These are phyloP conservation scores for Xerocomus amazonicus DNA, from an alignment of 1,284 basidiomycete genomes.

Conservation along the genomic window DNA sequence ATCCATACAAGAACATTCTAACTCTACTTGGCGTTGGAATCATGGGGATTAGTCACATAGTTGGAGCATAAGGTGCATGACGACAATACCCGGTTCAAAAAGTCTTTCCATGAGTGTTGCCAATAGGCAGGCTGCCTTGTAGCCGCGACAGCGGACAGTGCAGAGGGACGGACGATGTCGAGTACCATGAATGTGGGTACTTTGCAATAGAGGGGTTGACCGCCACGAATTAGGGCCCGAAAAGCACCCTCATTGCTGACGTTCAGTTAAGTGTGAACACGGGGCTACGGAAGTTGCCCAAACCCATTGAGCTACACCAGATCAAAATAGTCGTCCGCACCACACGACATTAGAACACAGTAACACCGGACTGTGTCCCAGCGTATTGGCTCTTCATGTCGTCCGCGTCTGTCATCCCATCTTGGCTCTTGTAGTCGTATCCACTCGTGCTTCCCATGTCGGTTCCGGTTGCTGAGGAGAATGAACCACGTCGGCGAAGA, in stretches of 20 bases:
- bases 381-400: slow-evolving; percentile 84
- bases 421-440: slow-evolving; percentile 86
- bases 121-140: slow-evolving; percentile 5
- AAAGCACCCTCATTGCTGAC: slow-evolving; percentile 9
- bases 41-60: slow-evolving; percentile 13
- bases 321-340: slow-evolving; percentile 8
- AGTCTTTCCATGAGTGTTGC: slow-evolving; percentile 2
- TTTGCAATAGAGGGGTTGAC: slow-evolving; percentile 16
- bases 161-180: background rate
- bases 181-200: slow-evolving; percentile 12
- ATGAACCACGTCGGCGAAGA: slow-evolving; percentile 63
- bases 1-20: slow-evolving; percentile 16
- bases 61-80: slow-evolving; percentile 26
- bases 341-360: slow-evolving; percentile 57
- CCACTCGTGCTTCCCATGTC: slow-evolving; percentile 73
- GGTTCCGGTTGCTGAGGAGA: slow-evolving; percentile 70
- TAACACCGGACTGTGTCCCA: slow-evolving; percentile 77
- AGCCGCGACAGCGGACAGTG: slow-evolving; percentile 3
- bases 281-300: slow-evolving; percentile 11
- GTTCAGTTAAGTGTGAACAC: slow-evolving; percentile 10
- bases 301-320: slow-evolving; percentile 9
- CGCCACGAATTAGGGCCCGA: slow-evolving; percentile 3
- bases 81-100: slow-evolving; percentile 6
- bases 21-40: slow-evolving; percentile 12
- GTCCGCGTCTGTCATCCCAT: slow-evolving; percentile 70